Conservation (phyloP, 176 grass and related monocot species). For the Rhynchospora pubera region DNA sequence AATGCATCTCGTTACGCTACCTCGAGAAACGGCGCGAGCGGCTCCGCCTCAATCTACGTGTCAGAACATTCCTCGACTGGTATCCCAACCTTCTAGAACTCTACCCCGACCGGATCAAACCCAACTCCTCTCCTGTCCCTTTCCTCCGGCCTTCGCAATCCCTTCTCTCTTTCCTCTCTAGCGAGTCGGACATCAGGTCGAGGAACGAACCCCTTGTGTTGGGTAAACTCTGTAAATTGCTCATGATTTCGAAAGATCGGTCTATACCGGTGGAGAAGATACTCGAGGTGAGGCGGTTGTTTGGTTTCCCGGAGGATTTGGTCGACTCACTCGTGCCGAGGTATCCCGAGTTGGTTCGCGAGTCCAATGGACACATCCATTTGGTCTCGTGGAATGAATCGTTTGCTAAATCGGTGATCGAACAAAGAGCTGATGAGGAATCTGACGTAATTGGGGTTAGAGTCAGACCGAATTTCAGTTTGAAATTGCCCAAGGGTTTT, state of each 20-base stretch:
- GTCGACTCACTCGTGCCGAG: slow-evolving; percentile 51
- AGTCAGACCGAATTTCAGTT: slow-evolving; percentile 57
- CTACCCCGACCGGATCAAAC: slow-evolving; percentile 31
- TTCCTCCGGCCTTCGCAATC: slow-evolving; percentile 51
- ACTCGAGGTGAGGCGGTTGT: slow-evolving; percentile 51
- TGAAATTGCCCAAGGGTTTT: slow-evolving; percentile 63
- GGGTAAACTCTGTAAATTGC: slow-evolving; percentile 65
- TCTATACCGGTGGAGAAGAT: slow-evolving; percentile 59
- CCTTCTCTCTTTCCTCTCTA: slow-evolving; percentile 41
- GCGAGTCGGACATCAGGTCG: slow-evolving; percentile 29
- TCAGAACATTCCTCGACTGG: slow-evolving; percentile 53
- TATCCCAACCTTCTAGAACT: slow-evolving; percentile 76
- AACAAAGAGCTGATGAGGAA: slow-evolving; percentile 65
- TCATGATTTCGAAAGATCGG: slow-evolving; percentile 71
- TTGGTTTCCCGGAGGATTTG: slow-evolving; percentile 80
- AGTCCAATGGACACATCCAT: slow-evolving; percentile 43
- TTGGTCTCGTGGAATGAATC: slow-evolving; percentile 58
- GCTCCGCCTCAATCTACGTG: slow-evolving; percentile 41
- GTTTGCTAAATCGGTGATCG: slow-evolving; percentile 53
- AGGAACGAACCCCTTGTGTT: slow-evolving; percentile 35
- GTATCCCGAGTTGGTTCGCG: slow-evolving; percentile 45
- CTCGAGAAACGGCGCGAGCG: slow-evolving; percentile 66
- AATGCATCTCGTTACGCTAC: slow-evolving; percentile 55
- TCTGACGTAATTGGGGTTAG: slow-evolving; percentile 40
- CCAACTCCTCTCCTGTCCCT: slow-evolving; percentile 28